A percentile compares a stretch with the other conserved stretches of the same genome.
These are phyloP conservation scores for Penicillium nucicola DNA, from an alignment of 495 filamentous ascomycete species.

Conservation along the genomic window DNA sequence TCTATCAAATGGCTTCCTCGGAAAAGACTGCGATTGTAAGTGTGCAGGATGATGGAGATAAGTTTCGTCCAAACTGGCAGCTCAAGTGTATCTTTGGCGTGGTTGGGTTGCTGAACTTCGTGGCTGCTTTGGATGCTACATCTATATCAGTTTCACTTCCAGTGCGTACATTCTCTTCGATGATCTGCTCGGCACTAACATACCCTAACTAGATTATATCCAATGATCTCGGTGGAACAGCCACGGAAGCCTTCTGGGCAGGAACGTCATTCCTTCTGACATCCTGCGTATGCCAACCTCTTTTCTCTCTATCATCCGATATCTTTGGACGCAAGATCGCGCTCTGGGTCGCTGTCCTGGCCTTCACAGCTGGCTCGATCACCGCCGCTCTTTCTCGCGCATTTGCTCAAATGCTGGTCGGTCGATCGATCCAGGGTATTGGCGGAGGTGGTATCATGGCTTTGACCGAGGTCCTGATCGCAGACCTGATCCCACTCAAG, in stretches of 20 bases:
- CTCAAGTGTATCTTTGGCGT: constrained; percentile 29
- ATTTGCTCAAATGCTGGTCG: constrained; percentile 60
- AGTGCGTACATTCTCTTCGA: constrained; percentile 27
- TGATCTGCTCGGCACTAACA: constrained; percentile 29
- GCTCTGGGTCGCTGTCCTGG: constrained; percentile 41
- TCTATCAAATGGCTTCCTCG: neutral
- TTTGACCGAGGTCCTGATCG: constrained; percentile 61
- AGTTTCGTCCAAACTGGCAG: constrained; percentile 5
- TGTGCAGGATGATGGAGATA: too few species aligned
- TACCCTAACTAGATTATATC: constrained; percentile 17
- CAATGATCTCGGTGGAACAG: constrained; percentile 39
- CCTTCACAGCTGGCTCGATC: constrained; percentile 56
- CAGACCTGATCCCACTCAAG: constrained; percentile 55
- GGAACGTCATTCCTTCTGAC: constrained; percentile 49
- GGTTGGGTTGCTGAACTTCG: constrained; percentile 56
- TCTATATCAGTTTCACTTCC: constrained; percentile 70
- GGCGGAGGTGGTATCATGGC: constrained; percentile 67
- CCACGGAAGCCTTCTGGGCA: constrained; percentile 55
- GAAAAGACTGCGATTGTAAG: too few species aligned
- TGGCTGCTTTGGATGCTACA: constrained; percentile 68
- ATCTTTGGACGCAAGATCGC: constrained; percentile 35
- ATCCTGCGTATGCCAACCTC: constrained; percentile 30
- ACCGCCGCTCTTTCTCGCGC: constrained; percentile 49
- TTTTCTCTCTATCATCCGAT: constrained; percentile 27
- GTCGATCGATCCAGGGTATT: constrained; percentile 62